phyloP scores from a whole-genome alignment of 169 alveolate genomes.

The Eimeria praecox region DNA sequence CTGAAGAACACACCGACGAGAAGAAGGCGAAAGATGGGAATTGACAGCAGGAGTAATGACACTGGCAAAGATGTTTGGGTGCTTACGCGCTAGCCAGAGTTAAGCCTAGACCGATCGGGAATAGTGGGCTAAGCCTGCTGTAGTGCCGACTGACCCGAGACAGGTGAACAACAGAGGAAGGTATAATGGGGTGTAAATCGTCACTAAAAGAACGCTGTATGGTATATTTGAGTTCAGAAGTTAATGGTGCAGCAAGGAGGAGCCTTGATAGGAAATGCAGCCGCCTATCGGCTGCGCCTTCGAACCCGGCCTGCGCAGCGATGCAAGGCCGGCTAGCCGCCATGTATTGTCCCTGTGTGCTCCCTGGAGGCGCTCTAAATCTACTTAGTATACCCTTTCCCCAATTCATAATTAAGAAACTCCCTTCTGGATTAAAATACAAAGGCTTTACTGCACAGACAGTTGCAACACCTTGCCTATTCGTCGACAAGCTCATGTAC shows the following conservation, averaged over 20 bases:
- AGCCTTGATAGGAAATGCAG: constrained; percentile 29
- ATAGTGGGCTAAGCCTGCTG: constrained; percentile 12
- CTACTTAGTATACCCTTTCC: background rate
- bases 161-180: constrained; percentile 13
- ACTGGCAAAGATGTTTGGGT: background rate
- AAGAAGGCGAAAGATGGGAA: background rate
- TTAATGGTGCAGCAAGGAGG: constrained; percentile 28
- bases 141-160: constrained; percentile 10
- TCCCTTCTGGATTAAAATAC: background rate
- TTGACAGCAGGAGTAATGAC: background rate
- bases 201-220: background rate
- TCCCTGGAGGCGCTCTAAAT: background rate
- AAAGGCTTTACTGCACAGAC: background rate
- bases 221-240: background rate
- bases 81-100: constrained; percentile 22
- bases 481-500: background rate
- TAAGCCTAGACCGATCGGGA: background rate
- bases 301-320: constrained; percentile 24
- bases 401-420: background rate
- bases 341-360: background rate
- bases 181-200: background rate
- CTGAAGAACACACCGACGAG: constrained; percentile 36
- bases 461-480: background rate
- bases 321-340: constrained; percentile 62
- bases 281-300: constrained; percentile 57